Evolutionary conservation across 192 early-diverging fungal species (phyloP).

Genomic region (Rhizoclosmatium sp.): DNA sequence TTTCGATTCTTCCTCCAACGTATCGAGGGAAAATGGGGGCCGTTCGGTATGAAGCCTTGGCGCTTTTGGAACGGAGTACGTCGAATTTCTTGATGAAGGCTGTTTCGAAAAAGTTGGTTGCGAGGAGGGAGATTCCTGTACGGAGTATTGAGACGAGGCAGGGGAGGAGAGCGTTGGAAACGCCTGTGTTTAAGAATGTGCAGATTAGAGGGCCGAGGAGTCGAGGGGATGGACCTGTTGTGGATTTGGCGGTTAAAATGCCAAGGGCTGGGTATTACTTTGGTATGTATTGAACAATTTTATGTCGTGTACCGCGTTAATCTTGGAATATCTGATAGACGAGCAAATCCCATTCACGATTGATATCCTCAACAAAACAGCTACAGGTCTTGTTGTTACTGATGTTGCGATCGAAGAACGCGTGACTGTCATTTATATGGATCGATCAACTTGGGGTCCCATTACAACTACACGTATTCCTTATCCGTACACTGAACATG

Average conservation of each 20-base stretch:
- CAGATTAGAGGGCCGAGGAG: background rate
- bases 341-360: slow-evolving; percentile 34
- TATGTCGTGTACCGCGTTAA: background rate
- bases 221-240: background rate
- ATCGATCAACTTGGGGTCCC: slow-evolving; percentile 20
- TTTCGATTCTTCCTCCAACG: slow-evolving; percentile 32
- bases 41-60: slow-evolving; percentile 36
- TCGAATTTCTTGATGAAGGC: background rate
- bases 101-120: background rate
- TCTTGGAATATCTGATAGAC: background rate
- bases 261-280: slow-evolving; percentile 27
- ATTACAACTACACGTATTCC: slow-evolving; percentile 9
- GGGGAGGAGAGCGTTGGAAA: slow-evolving; percentile 18
- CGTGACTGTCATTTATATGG: slow-evolving; percentile 14
- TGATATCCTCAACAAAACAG: slow-evolving; percentile 10
- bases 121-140: slow-evolving; percentile 26
- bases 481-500: slow-evolving; percentile 14
- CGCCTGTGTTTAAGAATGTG: slow-evolving; percentile 19
- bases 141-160: slow-evolving; percentile 29
- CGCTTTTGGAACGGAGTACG: slow-evolving; percentile 3
- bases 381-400: background rate
- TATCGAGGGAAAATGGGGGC: slow-evolving; percentile 33
- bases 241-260: slow-evolving; percentile 26
- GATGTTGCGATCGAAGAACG: slow-evolving; percentile 41
- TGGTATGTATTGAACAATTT: slow-evolving; percentile 17